Conservation (phyloP, 2,329 filamentous ascomycete species). For the Botryotinia convoluta region DNA sequence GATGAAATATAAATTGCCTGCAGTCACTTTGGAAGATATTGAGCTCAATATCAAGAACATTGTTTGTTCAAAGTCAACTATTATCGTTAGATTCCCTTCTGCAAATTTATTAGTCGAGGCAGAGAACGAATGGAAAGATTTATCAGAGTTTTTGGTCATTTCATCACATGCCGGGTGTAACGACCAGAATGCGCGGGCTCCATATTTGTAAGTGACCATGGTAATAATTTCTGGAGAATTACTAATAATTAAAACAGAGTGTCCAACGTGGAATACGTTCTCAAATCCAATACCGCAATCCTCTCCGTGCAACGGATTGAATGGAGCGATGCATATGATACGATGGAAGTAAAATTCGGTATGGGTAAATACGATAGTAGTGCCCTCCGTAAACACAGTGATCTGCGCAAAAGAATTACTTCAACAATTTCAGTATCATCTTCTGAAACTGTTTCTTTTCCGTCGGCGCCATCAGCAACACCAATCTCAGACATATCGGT, state of each 20-base stretch:
- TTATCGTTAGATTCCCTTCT: slow-evolving; percentile 13
- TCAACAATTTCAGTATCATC: not conserved
- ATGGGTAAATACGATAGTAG: slow-evolving; percentile 17
- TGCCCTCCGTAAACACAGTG: slow-evolving; percentile 17
- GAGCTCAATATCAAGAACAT: slow-evolving; percentile 21
- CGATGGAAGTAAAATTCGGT: slow-evolving; percentile 27
- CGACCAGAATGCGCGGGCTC: not conserved
- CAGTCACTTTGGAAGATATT: slow-evolving; percentile 27
- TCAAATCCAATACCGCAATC: not conserved
- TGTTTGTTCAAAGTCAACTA: slow-evolving; percentile 21
- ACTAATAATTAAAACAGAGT: not conserved
- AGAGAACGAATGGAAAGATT: slow-evolving; percentile 9
- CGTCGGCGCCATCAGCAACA: not conserved
- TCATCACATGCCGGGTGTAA: slow-evolving; percentile 19
- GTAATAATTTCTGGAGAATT: not conserved
- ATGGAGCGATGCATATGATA: slow-evolving; percentile 25
- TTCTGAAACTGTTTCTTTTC: not conserved
- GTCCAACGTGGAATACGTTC: not conserved
- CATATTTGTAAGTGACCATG: slow-evolving; percentile 11
- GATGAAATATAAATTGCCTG: slow-evolving; percentile 27
- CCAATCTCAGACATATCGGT: not conserved
- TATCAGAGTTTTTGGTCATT: slow-evolving; percentile 12
- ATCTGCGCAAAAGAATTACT: not conserved
- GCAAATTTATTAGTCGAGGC: not conserved
- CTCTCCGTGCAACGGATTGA: slow-evolving; percentile 18